Percentiles rank a stretch among this genome's conserved stretches.
These are phyloP conservation scores for Suillus bovinus DNA, from an alignment of 768 basidiomycete genomes.

Conservation along the genomic window DNA sequence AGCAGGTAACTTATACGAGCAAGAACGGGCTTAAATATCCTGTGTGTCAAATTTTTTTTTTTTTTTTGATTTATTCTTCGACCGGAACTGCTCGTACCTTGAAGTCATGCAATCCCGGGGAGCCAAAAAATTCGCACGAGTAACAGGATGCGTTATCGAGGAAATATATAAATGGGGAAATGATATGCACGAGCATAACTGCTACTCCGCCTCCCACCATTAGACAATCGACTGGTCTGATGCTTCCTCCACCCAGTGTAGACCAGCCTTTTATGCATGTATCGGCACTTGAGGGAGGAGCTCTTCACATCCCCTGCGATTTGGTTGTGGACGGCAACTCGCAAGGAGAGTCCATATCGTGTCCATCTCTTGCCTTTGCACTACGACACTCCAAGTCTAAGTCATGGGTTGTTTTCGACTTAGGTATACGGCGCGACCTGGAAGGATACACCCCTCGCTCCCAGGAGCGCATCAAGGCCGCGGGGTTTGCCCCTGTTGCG, in stretches of 20 bases:
- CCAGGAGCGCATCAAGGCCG: constrained; percentile 28
- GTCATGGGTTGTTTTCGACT: constrained; percentile 43
- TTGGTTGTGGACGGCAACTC: constrained; percentile 11
- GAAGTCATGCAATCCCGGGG: too few species aligned
- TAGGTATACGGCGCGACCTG: constrained; percentile 51
- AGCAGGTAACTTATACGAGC: too few species aligned
- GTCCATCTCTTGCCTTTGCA: constrained; percentile 19
- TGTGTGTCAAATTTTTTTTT: too few species aligned
- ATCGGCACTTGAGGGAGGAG: constrained; percentile 26
- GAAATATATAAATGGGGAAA: neutral
- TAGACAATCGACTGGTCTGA: constrained; percentile 1
- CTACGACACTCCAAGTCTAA: constrained; percentile 12
- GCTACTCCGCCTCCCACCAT: neutral
- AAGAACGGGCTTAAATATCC: too few species aligned
- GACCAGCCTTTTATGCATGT: constrained; percentile 21
- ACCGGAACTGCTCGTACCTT: too few species aligned
- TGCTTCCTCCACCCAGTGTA: constrained; percentile 20
- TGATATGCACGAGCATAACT: neutral
- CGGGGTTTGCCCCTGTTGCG: constrained; percentile 26
- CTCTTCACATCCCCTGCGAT: constrained; percentile 18
- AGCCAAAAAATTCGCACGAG: too few species aligned
- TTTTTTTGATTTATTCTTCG: too few species aligned
- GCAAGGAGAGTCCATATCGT: constrained; percentile 3
- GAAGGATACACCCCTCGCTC: constrained; percentile 38
- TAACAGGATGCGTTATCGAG: neutral